Evolutionary conservation across 306 rosid genomes (phyloP).

Genomic region (Cajanus cajan): DNA sequence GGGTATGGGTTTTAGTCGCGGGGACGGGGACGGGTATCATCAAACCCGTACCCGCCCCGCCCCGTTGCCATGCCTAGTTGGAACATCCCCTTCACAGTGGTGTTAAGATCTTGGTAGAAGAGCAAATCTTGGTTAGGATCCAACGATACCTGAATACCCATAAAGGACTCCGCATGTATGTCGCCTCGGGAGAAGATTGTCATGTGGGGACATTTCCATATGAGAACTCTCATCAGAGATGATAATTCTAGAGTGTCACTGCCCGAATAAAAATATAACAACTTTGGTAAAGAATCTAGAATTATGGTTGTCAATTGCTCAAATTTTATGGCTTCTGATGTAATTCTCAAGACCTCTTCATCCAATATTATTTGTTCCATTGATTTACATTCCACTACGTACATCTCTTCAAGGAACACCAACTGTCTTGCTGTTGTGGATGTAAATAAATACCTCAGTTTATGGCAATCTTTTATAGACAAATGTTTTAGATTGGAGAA

Average conservation of each 20-base stretch:
- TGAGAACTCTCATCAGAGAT: neutral
- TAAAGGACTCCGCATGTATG: neutral
- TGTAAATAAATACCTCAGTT: slow-evolving; percentile 15
- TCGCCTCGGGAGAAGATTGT: neutral
- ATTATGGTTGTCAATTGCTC: rapidly evolving
- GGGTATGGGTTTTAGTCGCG: too few species aligned
- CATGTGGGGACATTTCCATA: neutral
- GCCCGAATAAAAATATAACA: slow-evolving; percentile 12
- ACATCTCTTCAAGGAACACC: neutral
- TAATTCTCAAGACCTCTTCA: neutral
- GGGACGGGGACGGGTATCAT: too few species aligned
- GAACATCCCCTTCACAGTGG: neutral
- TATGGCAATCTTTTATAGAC: neutral
- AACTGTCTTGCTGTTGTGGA: neutral
- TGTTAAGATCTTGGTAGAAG: neutral
- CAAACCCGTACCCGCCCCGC: too few species aligned
- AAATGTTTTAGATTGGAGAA: neutral
- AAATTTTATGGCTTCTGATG: neutral
- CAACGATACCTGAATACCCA: neutral
- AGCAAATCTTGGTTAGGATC: neutral
- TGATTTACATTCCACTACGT: neutral
- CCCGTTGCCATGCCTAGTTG: too few species aligned
- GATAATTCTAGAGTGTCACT: neutral
- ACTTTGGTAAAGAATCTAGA: neutral
- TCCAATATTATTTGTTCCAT: neutral